Percentiles rank a stretch among this genome's conserved stretches.
phyloP scores from a whole-genome alignment of 192 early-diverging fungal species.

The Coemansia sp. region DNA sequence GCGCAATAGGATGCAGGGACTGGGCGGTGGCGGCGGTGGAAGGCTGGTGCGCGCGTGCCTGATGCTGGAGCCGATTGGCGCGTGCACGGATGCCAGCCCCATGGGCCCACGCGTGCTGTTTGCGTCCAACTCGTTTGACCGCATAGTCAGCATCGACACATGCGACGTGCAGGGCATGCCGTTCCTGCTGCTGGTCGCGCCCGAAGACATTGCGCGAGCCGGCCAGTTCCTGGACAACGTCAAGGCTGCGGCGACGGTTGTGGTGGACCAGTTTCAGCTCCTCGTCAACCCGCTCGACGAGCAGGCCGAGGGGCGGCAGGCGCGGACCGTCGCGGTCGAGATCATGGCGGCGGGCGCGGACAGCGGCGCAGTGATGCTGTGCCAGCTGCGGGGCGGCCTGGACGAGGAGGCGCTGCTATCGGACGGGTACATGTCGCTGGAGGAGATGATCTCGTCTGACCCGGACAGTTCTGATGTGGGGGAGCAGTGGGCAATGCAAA shows the following conservation, averaged over 20 bases:
- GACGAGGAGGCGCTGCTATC: not conserved
- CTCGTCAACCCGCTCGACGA: not conserved
- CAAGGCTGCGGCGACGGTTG: not conserved
- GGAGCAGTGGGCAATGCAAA: constrained; percentile 9
- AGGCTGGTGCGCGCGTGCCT: constrained; percentile 20
- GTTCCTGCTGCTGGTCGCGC: constrained; percentile 21
- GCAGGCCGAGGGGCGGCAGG: not conserved
- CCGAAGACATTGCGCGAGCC: constrained; percentile 11
- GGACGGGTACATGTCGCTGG: constrained; percentile 32
- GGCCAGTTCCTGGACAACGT: constrained; percentile 15
- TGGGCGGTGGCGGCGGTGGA: not conserved
- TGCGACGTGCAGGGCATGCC: constrained; percentile 22
- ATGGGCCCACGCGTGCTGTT: constrained; percentile 27
- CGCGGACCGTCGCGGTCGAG: constrained; percentile 11
- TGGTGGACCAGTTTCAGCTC: constrained; percentile 1
- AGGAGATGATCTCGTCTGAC: constrained; percentile 45
- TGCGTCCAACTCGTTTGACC: constrained; percentile 22
- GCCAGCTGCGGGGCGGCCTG: constrained; percentile 7
- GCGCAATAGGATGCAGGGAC: not conserved
- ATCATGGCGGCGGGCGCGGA: constrained; percentile 28
- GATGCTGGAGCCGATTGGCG: constrained; percentile 12
- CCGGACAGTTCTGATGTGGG: constrained; percentile 26
- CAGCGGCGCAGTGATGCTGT: constrained; percentile 34
- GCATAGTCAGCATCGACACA: constrained; percentile 13
- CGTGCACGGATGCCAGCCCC: not conserved